Conservation (phyloP, 2,329 filamentous ascomycete genomes). For the Ceratocystis variospora region DNA sequence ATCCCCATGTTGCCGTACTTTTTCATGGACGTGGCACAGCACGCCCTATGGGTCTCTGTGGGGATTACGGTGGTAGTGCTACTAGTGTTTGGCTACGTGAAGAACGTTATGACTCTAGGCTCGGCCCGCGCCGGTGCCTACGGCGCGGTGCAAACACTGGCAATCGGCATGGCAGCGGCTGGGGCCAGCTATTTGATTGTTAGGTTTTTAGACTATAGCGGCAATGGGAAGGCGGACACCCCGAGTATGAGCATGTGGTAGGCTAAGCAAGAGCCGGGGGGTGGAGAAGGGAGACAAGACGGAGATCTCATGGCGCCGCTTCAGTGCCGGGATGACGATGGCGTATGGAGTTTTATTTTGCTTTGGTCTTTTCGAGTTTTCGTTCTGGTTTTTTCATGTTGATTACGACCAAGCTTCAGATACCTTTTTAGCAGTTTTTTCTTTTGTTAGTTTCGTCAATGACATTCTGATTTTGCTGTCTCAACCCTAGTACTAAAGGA, state of each 20-base stretch:
- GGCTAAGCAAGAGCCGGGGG: background rate
- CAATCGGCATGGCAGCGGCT: constrained; percentile 51
- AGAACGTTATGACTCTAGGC: constrained; percentile 40
- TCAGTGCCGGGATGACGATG: background rate
- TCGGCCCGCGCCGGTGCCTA: constrained; percentile 34
- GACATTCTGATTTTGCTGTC: no score
- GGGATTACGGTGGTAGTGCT: constrained; percentile 46
- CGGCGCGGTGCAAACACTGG: constrained; percentile 49
- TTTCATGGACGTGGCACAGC: constrained; percentile 33
- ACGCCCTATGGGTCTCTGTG: constrained; percentile 46
- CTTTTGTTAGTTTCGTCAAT: no score
- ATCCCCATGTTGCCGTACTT: constrained; percentile 62
- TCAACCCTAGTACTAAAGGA: no score
- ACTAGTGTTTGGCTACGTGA: constrained; percentile 51
- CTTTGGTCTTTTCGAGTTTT: background rate
- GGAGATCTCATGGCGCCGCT: background rate
- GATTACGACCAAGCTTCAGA: no score
- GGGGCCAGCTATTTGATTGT: constrained; percentile 52
- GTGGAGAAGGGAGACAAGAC: background rate
- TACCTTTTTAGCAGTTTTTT: no score
- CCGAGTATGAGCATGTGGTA: background rate
- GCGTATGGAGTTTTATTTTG: background rate
- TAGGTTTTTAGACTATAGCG: constrained; percentile 34
- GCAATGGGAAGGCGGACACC: background rate
- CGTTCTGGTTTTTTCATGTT: background rate